Percentiles rank a stretch among this genome's conserved stretches.
These are phyloP conservation scores for Hepatocystis sp. DNA, from an alignment of 169 alveolate genomes.

Conservation along the genomic window DNA sequence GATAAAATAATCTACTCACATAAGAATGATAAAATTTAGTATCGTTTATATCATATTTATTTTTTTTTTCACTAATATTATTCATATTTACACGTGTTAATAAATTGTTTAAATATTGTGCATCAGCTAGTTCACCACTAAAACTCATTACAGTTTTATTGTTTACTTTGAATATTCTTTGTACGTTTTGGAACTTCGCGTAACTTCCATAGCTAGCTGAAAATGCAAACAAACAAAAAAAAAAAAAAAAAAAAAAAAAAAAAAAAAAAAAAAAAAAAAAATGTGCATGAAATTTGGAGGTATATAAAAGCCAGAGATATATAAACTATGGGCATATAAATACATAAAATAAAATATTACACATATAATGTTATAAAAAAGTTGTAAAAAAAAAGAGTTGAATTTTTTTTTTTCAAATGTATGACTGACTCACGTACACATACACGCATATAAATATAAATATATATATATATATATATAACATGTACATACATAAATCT, in stretches of 20 bases:
- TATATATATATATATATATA: conserved; percentile 1
- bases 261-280: conserved; percentile 3
- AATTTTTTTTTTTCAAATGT: too few species aligned
- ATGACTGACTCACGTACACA: too few species aligned
- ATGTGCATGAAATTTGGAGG: too few species aligned
- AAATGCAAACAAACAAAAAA: neutral
- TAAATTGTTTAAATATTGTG: conserved; percentile 52
- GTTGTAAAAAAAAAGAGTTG: too few species aligned
- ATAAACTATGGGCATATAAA: too few species aligned
- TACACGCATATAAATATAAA: neutral
- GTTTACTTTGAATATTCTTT: conserved; percentile 65
- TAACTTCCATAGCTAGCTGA: conserved; percentile 73
- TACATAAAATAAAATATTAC: too few species aligned
- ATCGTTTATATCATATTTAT: conserved; percentile 31
- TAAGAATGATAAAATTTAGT: conserved; percentile 47
- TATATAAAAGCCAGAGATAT: too few species aligned
- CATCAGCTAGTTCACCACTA: conserved; percentile 72
- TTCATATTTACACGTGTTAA: conserved; percentile 53
- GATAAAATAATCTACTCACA: conserved; percentile 66
- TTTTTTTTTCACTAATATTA: conserved; percentile 34
- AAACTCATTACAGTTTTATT: conserved; percentile 75
- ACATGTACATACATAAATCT: neutral
- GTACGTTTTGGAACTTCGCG: conserved; percentile 71
- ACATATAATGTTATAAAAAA: too few species aligned
- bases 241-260: neutral